Base-by-base conservation (phyloP, 805 yeast species). In the Cyberlindnera suaveolens region DNA sequence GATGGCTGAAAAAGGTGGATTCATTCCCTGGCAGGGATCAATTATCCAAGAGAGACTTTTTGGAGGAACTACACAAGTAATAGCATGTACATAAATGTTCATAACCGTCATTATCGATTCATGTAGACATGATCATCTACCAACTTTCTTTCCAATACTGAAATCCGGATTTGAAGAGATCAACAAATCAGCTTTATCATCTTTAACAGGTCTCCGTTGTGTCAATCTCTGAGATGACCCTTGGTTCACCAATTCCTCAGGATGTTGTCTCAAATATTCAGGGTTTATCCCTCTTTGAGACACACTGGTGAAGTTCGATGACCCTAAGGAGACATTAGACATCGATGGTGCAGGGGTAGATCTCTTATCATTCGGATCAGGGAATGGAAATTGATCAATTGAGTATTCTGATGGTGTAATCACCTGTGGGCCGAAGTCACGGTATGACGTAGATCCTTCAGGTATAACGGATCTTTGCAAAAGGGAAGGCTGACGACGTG, bases 201-300 rank as follows among this genome's bases (percentile, higher is more conserved):
- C 27, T 10, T 23, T 23, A 9, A 23, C 11, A 23, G 27, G 10
- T 23, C 11, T 23, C 27, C 27, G 10, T 23, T 23, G 27, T 10
- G 27, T 4, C 27, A 23, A 10, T 23, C 27, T 8, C 6, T 23
- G 27, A 23, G 27, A 23, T 9, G 27, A 9, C 11, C 27, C 27
- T 5, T 35, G 23, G 3, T 19, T 20, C n/a, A n/a, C 29, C n/a
- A 17, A 40, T 35, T 50, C 61, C n/a, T 52, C 54, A 4, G 61
- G 57, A 18, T 56, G 51, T 13, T 46, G 51, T 15, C 54, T 60
- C 36, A 68, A 65, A 50, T 78, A 79, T 31, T 64, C 65, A 15
- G 85, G 85, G 51, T 84, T 84, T 16, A 78, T 70, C 13, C 80
- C 89, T 56, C 91, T 67, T 62, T 84, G 91, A 6, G 89, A 81